Conservation (phyloP, 352 stramenopile genomes). For the Aphanomyces astaci region DNA sequence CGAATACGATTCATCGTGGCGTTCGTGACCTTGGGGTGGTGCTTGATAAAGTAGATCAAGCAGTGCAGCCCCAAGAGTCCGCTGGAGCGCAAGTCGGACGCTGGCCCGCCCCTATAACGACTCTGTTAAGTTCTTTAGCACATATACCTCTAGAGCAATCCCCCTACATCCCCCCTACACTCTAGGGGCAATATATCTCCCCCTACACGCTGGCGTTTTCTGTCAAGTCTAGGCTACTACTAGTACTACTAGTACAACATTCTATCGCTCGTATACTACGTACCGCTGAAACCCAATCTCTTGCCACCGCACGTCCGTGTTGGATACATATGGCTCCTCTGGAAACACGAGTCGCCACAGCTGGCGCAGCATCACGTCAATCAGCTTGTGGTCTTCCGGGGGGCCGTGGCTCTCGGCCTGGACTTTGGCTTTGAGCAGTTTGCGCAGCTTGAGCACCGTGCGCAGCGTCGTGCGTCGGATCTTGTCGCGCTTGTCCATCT, state of each 20-base stretch:
- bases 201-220: too few species aligned
- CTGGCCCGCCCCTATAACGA: constrained; percentile 41
- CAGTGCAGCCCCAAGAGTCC: constrained; percentile 78
- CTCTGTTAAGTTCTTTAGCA: background rate
- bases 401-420: constrained; percentile 60
- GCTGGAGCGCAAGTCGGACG: constrained; percentile 73
- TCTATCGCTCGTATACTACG: background rate
- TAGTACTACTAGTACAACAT: too few species aligned
- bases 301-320: constrained; percentile 64
- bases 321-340: constrained; percentile 55
- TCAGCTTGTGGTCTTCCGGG: constrained; percentile 57
- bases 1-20: constrained; percentile 66
- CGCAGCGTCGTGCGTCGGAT: constrained; percentile 57
- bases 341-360: constrained; percentile 63
- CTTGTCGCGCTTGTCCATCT: constrained; percentile 64
- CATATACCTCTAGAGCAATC: background rate
- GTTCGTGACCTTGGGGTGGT: constrained; percentile 42
- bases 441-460: constrained; percentile 61
- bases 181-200: too few species aligned
- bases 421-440: constrained; percentile 68
- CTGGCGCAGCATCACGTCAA: constrained; percentile 71
- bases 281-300: constrained; percentile 72
- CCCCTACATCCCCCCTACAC: too few species aligned
- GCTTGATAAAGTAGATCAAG: constrained; percentile 74
- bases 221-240: too few species aligned